Evolutionary conservation across 2,329 filamentous ascomycete species (phyloP), one percentile per base, ranked within the genome.

Genomic region (Epichloe aotearoae): DNA sequence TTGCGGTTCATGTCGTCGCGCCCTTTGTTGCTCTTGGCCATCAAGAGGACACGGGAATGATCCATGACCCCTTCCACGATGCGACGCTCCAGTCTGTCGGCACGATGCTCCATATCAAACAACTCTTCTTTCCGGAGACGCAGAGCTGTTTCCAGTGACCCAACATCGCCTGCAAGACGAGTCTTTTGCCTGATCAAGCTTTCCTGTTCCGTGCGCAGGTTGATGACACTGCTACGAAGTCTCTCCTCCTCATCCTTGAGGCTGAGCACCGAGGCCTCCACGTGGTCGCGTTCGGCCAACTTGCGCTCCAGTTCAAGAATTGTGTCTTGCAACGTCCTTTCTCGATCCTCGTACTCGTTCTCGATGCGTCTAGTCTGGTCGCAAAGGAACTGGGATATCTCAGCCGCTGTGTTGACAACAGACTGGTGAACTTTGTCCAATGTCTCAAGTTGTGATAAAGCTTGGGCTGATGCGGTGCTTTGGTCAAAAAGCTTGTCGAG

Each of bases 21-120:
- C 11, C 68, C 68, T 58, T 72, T 73, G 57, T 66, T 70, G 3
- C 77, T 70, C 69, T 87, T 84, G 57, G 81, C 74, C 72, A 93
- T 86, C 52, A 97, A 78, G n/a, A 96, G 75, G 26, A 91, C 83
- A 6, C 91, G 85, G 19, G 91, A 96, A 64, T 97, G 91, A 59
- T 97, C 90, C 70, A 98, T 94, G 55, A 97, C 88, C 26, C 91
- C 90, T 57, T 97, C 91, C 34, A 98, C 72, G 58, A 98, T 95
- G 26, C 93, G 83, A 49, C 90, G 86, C 69, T 98, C 93, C 23
- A 98, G 75, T 3, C 82, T 80, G 64, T 96, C 89, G 3, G 91
- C 93, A 55, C 91, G 86, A 11, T 78, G 73, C 64, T 97, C 91
- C 86, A 98, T 96, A 26, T 86, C 77, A 44, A 88, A 82, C 53